Conservation (phyloP, 2,329 filamentous ascomycete species). For the Aspergillus sp. region DNA sequence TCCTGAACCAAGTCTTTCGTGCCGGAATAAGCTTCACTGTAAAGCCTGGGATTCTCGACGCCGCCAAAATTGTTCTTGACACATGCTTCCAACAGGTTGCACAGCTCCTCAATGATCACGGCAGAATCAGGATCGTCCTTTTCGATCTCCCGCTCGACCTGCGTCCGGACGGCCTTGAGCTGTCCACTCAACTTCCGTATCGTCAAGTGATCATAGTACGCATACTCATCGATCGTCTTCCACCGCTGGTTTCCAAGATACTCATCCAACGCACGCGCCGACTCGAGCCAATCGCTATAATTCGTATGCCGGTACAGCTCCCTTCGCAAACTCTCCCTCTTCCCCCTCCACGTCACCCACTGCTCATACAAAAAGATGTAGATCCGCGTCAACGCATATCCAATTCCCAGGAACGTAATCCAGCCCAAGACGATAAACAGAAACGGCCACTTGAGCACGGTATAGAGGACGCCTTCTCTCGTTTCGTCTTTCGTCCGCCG, state of each 20-base stretch:
- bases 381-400: conserved; percentile 79
- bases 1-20: conserved; percentile 94
- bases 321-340: conserved; percentile 70
- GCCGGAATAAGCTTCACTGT: conserved; percentile 95
- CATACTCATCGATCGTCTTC: conserved; percentile 60
- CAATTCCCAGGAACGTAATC: conserved; percentile 72
- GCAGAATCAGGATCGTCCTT: conserved; percentile 30
- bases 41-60: conserved; percentile 90
- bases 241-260: conserved; percentile 72
- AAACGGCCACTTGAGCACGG: conserved; percentile 88
- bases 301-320: conserved; percentile 72
- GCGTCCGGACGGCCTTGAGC: conserved; percentile 56
- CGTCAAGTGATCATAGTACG: conserved; percentile 87
- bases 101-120: conserved; percentile 73
- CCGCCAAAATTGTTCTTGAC: conserved; percentile 98
- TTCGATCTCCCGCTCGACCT: conserved; percentile 45
- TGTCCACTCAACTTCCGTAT: conserved; percentile 77
- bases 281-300: conserved; percentile 82
- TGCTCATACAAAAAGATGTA: conserved; percentile 96
- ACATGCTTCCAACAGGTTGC: conserved; percentile 79
- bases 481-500: conserved; percentile 82
- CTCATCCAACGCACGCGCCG: conserved; percentile 76
- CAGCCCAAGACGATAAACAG: conserved; percentile 78
- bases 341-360: conserved; percentile 85
- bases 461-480: conserved; percentile 88